These are phyloP conservation scores for Fusarium mundagurra DNA, from an alignment of 2,329 filamentous ascomycete genomes.

Conservation along the genomic window DNA sequence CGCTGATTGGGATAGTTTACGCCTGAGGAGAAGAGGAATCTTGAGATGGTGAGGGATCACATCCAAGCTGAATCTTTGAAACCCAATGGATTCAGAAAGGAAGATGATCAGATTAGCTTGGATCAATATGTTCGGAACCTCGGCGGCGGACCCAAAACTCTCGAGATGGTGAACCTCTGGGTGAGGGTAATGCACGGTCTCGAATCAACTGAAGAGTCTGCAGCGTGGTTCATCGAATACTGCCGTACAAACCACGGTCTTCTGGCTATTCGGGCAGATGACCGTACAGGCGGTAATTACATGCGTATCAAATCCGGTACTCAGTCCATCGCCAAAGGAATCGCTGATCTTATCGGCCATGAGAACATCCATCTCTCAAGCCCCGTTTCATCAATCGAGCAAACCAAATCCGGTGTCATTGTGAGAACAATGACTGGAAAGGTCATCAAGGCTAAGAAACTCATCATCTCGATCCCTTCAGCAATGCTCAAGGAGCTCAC, in stretches of 20 bases:
- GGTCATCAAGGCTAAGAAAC: conserved; percentile 48
- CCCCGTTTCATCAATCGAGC: conserved; percentile 40
- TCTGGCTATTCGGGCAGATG: conserved; percentile 49
- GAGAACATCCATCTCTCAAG: conserved; percentile 22
- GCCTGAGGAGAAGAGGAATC: conserved; percentile 45
- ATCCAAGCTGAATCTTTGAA: conserved; percentile 48
- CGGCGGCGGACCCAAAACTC: conserved; percentile 44
- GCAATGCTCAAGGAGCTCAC: conserved; percentile 57
- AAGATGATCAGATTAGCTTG: conserved; percentile 48
- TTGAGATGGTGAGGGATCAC: conserved; percentile 48
- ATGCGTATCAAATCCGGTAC: conserved; percentile 44
- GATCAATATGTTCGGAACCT: conserved; percentile 49
- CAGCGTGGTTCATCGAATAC: conserved; percentile 52
- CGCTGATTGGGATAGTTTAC: conserved; percentile 37
- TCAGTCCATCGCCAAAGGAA: conserved; percentile 39
- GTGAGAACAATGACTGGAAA: conserved; percentile 38
- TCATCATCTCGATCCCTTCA: conserved; percentile 60
- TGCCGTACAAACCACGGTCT: conserved; percentile 49
- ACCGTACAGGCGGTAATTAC: conserved; percentile 49
- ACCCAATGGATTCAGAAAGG: conserved; percentile 18
- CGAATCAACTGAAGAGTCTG: conserved; percentile 49
- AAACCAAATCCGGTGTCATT: conserved; percentile 15
- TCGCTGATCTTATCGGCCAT: conserved; percentile 43
- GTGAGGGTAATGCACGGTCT: conserved; percentile 50
- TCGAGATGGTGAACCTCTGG: conserved; percentile 51